Percentiles rank a stretch among this genome's conserved stretches.
Evolutionary conservation across 768 basidiomycete genomes (phyloP).

Genomic region (Pleurotus tuoliensis): DNA sequence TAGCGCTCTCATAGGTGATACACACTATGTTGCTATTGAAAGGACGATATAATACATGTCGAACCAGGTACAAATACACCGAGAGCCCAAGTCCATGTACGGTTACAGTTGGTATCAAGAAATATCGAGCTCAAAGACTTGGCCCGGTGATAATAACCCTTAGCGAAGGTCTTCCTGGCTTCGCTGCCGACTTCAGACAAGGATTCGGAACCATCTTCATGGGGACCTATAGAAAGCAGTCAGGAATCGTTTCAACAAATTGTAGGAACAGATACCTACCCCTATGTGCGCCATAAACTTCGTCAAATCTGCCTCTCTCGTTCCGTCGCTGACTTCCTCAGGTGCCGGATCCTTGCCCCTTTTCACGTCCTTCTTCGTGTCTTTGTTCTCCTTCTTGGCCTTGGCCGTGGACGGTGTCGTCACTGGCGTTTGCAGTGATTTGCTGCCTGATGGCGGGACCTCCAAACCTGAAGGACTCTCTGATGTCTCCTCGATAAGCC

Average conservation of each 20-base stretch:
- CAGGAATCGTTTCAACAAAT: background rate
- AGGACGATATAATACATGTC: too few species aligned
- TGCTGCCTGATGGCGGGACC: background rate
- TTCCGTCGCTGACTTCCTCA: slow-evolving; percentile 18
- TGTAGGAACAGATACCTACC: slow-evolving; percentile 24
- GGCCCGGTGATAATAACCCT: slow-evolving; percentile 3
- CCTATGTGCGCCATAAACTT: slow-evolving; percentile 46
- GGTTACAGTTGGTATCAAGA: too few species aligned
- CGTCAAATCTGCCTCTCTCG: slow-evolving; percentile 35
- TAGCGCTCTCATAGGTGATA: too few species aligned
- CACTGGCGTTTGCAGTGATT: slow-evolving; percentile 7
- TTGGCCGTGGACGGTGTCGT: slow-evolving; percentile 5
- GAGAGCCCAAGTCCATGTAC: too few species aligned
- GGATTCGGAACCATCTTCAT: slow-evolving; percentile 5
- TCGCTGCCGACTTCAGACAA: background rate
- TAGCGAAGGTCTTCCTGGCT: slow-evolving; percentile 1
- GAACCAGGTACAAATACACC: too few species aligned
- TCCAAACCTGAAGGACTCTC: background rate
- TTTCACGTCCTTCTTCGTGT: background rate
- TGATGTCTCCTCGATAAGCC: slow-evolving; percentile 21
- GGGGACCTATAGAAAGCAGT: background rate
- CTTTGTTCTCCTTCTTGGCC: background rate
- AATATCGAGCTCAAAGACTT: background rate
- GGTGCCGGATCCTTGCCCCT: slow-evolving; percentile 8
- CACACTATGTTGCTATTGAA: too few species aligned